These are phyloP conservation scores for Camellia granthamiana DNA, from an alignment of 148 eudicot genomes.

Conservation along the genomic window DNA sequence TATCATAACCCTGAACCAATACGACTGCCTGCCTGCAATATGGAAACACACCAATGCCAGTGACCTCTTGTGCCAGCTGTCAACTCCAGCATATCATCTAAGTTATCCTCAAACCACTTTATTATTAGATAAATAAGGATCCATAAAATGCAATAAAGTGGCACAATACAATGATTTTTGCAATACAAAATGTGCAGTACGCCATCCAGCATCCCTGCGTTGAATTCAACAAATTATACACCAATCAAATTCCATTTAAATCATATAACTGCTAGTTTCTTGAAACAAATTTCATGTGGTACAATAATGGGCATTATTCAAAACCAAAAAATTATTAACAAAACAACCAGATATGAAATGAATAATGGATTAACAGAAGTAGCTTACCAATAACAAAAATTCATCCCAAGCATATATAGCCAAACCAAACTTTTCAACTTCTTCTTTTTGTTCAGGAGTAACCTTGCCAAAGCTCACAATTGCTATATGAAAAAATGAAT, in stretches of 20 bases:
- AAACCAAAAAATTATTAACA: not conserved
- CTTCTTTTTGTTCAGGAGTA: slow-evolving; percentile 60
- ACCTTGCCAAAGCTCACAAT: slow-evolving; percentile 94
- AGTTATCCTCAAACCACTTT: too few relatives aligned
- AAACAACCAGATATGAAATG: not conserved
- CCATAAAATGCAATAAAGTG: too few relatives aligned
- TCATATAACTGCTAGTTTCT: not conserved
- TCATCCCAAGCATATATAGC: slow-evolving; percentile 79
- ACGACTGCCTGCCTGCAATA: not conserved
- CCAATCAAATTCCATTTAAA: too few relatives aligned
- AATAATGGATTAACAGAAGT: not conserved
- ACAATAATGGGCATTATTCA: slow-evolving; percentile 5
- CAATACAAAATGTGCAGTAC: too few relatives aligned
- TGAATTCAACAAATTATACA: too few relatives aligned
- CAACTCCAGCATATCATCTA: too few relatives aligned
- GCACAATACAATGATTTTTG: too few relatives aligned
- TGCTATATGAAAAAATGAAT: slow-evolving; percentile 39
- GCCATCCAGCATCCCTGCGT: too few relatives aligned
- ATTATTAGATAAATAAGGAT: too few relatives aligned
- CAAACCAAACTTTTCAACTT: slow-evolving; percentile 65
- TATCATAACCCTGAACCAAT: not conserved
- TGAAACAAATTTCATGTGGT: not conserved
- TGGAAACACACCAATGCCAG: too few relatives aligned
- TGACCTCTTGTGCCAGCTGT: too few relatives aligned
- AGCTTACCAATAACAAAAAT: slow-evolving; percentile 72